Conservation (phyloP, 225 moss, liverwort and hornwort species). For the Lunularia cruciata region DNA sequence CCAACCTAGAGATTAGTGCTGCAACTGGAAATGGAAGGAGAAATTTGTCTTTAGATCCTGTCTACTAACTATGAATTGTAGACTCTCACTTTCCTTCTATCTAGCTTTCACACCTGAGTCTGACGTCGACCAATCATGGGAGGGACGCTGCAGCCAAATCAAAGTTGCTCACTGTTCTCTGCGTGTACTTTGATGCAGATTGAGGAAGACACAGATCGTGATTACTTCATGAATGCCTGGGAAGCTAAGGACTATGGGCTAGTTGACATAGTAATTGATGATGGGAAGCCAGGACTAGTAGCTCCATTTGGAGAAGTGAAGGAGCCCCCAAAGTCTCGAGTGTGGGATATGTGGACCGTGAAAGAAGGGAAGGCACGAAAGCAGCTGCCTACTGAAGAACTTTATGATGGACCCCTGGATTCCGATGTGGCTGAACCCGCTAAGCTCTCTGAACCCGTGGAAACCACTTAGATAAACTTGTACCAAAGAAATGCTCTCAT, state of each 20-base stretch:
- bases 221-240: conserved; percentile 93
- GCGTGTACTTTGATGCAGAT: conserved; percentile 47
- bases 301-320: conserved; percentile 73
- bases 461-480: conserved; percentile 3
- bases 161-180: no score
- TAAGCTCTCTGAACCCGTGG: conserved; percentile 4
- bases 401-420: background rate
- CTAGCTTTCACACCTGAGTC: no score
- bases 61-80: no score
- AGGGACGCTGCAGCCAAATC: no score
- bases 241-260: conserved; percentile 86
- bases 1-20: no score
- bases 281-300: conserved; percentile 82
- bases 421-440: conserved; percentile 16
- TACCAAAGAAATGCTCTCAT: background rate
- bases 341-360: conserved; percentile 84
- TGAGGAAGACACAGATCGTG: conserved; percentile 84
- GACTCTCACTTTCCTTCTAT: no score
- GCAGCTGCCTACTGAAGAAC: conserved; percentile 67
- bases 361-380: conserved; percentile 85
- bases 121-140: no score
- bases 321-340: conserved; percentile 73
- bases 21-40: no score
- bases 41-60: no score
- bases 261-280: conserved; percentile 83